Evolutionary conservation across 441 rosid genomes (phyloP).

Genomic region (Populus hybrid): DNA sequence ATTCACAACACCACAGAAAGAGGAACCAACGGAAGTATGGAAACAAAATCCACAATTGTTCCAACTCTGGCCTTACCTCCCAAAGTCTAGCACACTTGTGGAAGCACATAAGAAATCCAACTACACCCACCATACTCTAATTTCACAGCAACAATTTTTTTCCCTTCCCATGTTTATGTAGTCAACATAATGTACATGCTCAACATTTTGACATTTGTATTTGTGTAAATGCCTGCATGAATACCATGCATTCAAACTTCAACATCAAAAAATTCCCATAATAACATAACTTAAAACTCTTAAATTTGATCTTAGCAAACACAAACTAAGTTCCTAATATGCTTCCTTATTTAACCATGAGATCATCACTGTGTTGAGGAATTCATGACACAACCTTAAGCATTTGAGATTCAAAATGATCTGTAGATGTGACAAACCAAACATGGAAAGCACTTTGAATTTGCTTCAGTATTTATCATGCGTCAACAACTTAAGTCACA

Average conservation of each 20-base stretch:
- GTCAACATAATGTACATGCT: neutral
- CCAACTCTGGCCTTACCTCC: neutral
- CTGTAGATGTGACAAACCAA: neutral
- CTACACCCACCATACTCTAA: neutral
- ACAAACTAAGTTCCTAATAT: neutral
- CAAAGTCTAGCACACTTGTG: neutral
- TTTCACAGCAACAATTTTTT: neutral
- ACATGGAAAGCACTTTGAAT: neutral
- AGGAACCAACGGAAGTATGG: neutral
- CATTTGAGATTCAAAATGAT: neutral
- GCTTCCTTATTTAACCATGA: neutral
- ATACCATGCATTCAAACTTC: neutral
- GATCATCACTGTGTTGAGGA: neutral
- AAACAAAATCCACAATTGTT: neutral
- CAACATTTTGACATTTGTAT: neutral
- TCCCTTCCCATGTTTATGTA: neutral
- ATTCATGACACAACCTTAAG: neutral
- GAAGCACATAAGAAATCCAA: neutral
- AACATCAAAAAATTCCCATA: neutral
- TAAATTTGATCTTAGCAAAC: neutral
- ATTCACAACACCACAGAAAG: neutral
- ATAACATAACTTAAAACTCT: neutral
- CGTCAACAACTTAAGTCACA: neutral
- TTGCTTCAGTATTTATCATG: neutral
- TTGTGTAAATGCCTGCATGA: neutral